Evolutionary conservation across 371 early-diverging fungal species (phyloP).

Genomic region (Lichtheimia hyalospora): DNA sequence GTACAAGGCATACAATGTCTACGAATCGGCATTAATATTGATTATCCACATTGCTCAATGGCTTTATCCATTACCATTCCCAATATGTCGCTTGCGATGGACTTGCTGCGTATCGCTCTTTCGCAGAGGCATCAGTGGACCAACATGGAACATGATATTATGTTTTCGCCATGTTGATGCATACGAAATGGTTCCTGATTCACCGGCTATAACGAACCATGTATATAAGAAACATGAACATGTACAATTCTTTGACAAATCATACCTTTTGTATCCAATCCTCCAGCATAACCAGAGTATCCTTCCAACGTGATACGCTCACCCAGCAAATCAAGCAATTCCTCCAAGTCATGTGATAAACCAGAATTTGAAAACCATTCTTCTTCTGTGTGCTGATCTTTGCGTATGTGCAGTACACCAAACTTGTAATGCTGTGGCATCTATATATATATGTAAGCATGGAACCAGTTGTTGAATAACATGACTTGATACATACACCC

Average conservation of each 20-base stretch:
- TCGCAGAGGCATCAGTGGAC: conserved; percentile 73
- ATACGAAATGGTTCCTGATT: conserved; percentile 74
- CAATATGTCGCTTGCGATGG: conserved; percentile 81
- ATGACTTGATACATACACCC: conserved; percentile 24
- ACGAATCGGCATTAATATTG: conserved; percentile 13
- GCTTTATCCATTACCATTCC: conserved; percentile 59
- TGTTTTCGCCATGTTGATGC: conserved; percentile 75
- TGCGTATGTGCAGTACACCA: conserved; percentile 66
- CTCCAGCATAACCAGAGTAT: conserved; percentile 80
- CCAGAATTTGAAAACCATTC: conserved; percentile 72
- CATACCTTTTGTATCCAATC: conserved; percentile 75
- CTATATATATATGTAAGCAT: conserved; percentile 22
- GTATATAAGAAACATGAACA: not conserved
- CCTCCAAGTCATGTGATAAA: conserved; percentile 57
- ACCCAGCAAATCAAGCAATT: conserved; percentile 74
- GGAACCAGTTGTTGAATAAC: not conserved
- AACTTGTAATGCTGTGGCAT: conserved; percentile 79
- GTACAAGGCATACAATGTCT: conserved; percentile 76
- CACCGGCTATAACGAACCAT: conserved; percentile 37
- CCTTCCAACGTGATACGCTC: conserved; percentile 70
- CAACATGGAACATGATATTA: conserved; percentile 86
- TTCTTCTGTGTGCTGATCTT: conserved; percentile 72
- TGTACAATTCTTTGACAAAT: not conserved
- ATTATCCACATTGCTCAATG: conserved; percentile 63
- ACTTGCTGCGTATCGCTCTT: conserved; percentile 75